These are phyloP conservation scores for Urtica urens DNA, from an alignment of 306 rosid genomes.

Conservation along the genomic window DNA sequence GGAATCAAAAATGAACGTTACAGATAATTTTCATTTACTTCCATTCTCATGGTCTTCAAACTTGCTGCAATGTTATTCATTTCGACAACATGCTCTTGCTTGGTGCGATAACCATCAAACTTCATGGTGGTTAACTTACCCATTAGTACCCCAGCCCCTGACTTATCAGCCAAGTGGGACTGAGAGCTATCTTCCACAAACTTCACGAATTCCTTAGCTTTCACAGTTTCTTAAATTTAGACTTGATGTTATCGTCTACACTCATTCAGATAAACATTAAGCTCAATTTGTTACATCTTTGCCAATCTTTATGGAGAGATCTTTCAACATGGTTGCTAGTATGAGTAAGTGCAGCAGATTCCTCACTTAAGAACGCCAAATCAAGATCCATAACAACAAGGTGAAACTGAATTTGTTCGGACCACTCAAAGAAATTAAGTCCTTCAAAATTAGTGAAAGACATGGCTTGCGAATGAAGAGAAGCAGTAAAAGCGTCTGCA, in stretches of 20 bases:
- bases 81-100: conserved; percentile 9
- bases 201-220: conserved; percentile 8
- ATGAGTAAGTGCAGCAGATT: no score
- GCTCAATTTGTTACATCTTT: neutral
- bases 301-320: neutral
- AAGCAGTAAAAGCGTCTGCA: neutral
- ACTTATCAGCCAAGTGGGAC: neutral
- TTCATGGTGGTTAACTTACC: no score
- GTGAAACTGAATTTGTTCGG: conserved; percentile 8
- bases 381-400: conserved; percentile 7
- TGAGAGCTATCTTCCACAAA: no score
- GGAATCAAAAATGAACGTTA: conserved; percentile 3
- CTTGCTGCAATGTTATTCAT: neutral
- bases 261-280: conserved; percentile 12
- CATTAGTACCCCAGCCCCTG: neutral
- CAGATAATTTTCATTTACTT: neutral
- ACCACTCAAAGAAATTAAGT: neutral
- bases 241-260: no score
- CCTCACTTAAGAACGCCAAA: neutral
- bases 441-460: neutral
- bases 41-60: neutral
- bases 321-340: neutral
- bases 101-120: neutral
- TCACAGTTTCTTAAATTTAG: neutral
- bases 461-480: conserved; percentile 1